Evolutionary conservation across 768 basidiomycete genomes (phyloP).

Genomic region (Auricularia sp.): DNA sequence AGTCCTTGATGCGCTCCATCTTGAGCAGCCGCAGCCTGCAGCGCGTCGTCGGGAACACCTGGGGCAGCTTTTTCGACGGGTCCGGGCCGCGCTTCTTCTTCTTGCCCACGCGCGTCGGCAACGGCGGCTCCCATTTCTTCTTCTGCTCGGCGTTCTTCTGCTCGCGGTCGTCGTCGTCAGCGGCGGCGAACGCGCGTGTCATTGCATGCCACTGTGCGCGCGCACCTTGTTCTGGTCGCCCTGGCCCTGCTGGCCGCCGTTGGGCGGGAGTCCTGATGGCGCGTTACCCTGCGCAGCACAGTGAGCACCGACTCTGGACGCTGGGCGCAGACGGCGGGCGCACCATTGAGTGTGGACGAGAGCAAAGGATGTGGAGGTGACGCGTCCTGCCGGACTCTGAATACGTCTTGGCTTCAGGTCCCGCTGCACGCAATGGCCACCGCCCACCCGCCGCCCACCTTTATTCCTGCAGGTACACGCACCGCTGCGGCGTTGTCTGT

Average conservation of each 20-base stretch:
- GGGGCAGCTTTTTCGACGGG: slow-evolving; percentile 80
- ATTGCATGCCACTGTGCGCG: background rate
- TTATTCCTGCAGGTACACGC: slow-evolving; percentile 66
- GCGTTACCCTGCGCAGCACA: slow-evolving; percentile 50
- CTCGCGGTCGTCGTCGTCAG: background rate
- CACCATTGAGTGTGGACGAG: background rate
- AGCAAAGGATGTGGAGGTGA: background rate
- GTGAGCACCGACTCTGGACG: background rate
- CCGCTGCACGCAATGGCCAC: slow-evolving; percentile 5
- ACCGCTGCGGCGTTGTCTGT: background rate
- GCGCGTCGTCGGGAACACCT: slow-evolving; percentile 88
- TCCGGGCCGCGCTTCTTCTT: slow-evolving; percentile 94
- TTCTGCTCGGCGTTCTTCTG: slow-evolving; percentile 45
- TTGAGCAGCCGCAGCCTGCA: slow-evolving; percentile 93
- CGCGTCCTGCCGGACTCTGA: background rate
- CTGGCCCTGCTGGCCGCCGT: slow-evolving; percentile 24
- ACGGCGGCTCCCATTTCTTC: slow-evolving; percentile 98
- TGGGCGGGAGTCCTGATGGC: slow-evolving; percentile 46
- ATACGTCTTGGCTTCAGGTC: background rate
- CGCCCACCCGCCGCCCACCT: slow-evolving; percentile 18
- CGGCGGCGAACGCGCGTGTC: background rate
- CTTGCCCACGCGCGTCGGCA: slow-evolving; percentile 94
- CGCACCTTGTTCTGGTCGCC: slow-evolving; percentile 34
- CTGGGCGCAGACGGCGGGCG: background rate
- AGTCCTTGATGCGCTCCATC: slow-evolving; percentile 98